These are phyloP conservation scores for Chlorella vulgaris DNA, from an alignment of 139 green algal species.

Conservation along the genomic window DNA sequence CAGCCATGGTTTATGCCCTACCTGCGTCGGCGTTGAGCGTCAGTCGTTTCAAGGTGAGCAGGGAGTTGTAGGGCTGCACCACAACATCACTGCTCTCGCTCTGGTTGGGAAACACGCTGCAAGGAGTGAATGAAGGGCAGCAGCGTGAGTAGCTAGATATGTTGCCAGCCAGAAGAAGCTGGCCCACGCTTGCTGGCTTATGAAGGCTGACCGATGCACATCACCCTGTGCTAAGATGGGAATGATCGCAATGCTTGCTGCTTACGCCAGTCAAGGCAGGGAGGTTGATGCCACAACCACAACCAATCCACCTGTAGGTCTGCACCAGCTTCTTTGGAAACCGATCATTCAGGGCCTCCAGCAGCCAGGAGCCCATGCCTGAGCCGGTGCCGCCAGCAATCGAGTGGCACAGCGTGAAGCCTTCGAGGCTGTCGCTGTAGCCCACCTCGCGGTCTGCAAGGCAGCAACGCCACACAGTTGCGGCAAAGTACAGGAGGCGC, in stretches of 20 bases:
- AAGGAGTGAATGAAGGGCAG: neutral
- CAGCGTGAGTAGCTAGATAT: no score
- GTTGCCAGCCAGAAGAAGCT: no score
- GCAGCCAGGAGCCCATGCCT: slow-evolving; percentile 97
- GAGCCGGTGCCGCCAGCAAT: slow-evolving; percentile 97
- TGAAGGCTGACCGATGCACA: no score
- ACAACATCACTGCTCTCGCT: slow-evolving; percentile 95
- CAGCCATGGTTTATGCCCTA: no score
- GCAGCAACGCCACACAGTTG: neutral
- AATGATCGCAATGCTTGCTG: no score
- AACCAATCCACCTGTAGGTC: slow-evolving; percentile 76
- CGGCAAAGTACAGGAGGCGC: no score
- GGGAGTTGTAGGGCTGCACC: slow-evolving; percentile 99
- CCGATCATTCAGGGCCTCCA: slow-evolving; percentile 95
- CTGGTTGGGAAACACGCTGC: slow-evolving; percentile 98
- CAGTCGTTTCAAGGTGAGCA: slow-evolving; percentile 98
- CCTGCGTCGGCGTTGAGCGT: slow-evolving; percentile 90
- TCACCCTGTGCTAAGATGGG: no score
- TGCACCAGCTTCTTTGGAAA: slow-evolving; percentile 98
- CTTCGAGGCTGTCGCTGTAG: slow-evolving; percentile 96
- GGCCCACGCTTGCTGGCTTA: no score
- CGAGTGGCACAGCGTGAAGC: slow-evolving; percentile 96
- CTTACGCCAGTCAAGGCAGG: no score
- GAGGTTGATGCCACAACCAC: neutral
- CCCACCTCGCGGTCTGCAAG: slow-evolving; percentile 94